phyloP scores from a whole-genome alignment of 129 eudicot species.

The Escallonia herrerae region DNA sequence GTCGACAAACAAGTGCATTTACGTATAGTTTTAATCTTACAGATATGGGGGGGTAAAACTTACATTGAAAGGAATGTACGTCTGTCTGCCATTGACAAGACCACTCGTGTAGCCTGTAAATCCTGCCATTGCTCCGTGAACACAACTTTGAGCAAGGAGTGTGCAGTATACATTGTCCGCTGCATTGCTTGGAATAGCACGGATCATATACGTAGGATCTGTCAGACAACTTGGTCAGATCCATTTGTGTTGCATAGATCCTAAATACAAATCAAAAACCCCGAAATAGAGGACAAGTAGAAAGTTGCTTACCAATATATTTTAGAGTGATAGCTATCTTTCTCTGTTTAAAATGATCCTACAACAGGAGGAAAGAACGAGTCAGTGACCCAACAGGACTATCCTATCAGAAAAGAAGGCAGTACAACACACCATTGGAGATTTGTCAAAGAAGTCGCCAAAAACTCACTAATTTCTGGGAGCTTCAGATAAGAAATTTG shows the following conservation, averaged over 20 bases:
- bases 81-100: conserved; percentile 29
- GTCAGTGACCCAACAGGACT: not conserved
- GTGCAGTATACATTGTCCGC: conserved; percentile 32
- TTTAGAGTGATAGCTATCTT: conserved; percentile 64
- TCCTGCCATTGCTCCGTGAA: conserved; percentile 39
- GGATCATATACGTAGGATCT: conserved; percentile 38
- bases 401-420: not conserved
- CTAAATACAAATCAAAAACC: not conserved
- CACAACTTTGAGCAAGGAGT: conserved; percentile 30
- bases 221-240: not conserved
- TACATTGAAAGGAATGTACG: conserved; percentile 29
- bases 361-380: conserved; percentile 20
- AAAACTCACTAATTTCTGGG: too few relatives aligned
- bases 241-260: not conserved
- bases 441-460: too few relatives aligned
- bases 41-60: conserved; percentile 2
- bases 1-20: conserved; percentile 1
- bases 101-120: conserved; percentile 30
- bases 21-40: not conserved
- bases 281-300: not conserved
- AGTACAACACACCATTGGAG: too few relatives aligned
- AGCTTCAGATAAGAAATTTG: too few relatives aligned
- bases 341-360: conserved; percentile 49
- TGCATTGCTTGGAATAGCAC: conserved; percentile 29
- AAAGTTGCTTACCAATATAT: conserved; percentile 55